Percentiles rank a stretch among this genome's conserved stretches.
These are phyloP conservation scores for Flaveria brownii DNA, from an alignment of 129 eudicot species.

Conservation along the genomic window DNA sequence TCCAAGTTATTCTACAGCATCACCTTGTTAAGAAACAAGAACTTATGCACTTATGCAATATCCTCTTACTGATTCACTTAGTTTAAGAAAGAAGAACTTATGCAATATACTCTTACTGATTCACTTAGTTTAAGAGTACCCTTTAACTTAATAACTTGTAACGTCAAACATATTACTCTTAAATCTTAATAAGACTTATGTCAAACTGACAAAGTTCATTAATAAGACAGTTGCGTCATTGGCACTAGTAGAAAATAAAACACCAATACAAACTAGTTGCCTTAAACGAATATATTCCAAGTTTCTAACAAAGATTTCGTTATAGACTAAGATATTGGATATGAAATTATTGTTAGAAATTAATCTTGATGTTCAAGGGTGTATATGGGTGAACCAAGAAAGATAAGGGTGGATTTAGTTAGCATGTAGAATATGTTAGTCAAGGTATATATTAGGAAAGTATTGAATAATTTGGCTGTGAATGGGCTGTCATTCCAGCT, in stretches of 20 bases:
- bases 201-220: neutral
- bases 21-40: neutral
- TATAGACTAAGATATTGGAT: neutral
- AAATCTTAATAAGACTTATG: neutral
- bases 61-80: neutral
- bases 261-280: neutral
- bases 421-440: no score
- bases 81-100: neutral
- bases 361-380: no score
- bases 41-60: neutral
- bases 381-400: no score
- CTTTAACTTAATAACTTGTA: neutral
- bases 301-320: neutral
- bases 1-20: neutral
- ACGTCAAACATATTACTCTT: neutral
- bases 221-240: slow-evolving; percentile 2
- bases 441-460: no score
- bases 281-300: neutral
- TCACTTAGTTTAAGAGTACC: neutral
- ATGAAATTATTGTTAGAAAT: no score
- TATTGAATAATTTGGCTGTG: no score
- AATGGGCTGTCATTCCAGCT: no score
- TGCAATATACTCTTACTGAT: neutral
- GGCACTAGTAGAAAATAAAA: no score
- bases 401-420: no score